These are phyloP conservation scores for Centella asiatica DNA, from an alignment of 129 eudicot species.

Conservation along the genomic window DNA sequence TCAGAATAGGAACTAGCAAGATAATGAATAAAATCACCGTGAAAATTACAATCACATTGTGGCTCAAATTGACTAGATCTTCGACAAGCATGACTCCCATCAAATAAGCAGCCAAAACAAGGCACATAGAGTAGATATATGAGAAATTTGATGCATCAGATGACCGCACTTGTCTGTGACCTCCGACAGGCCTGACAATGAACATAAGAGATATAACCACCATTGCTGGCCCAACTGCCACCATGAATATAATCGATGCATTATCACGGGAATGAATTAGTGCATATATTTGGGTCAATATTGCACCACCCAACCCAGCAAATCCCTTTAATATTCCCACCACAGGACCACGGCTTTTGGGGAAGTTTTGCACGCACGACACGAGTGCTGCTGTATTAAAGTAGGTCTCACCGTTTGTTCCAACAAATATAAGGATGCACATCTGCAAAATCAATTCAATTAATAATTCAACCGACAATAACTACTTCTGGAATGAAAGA, in stretches of 20 bases:
- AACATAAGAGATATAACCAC: slow-evolving; percentile 16
- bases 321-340: slow-evolving; percentile 26
- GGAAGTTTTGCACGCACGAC: slow-evolving; percentile 27
- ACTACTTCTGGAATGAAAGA: background rate
- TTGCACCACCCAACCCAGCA: slow-evolving; percentile 16
- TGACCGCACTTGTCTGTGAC: slow-evolving; percentile 15
- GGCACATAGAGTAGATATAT: slow-evolving; percentile 1
- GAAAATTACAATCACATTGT: background rate
- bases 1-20: slow-evolving; percentile 1
- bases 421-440: slow-evolving; percentile 17
- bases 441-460: slow-evolving; percentile 4
- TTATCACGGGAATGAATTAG: slow-evolving; percentile 8
- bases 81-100: slow-evolving; percentile 11
- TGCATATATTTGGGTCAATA: slow-evolving; percentile 9
- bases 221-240: slow-evolving; percentile 19
- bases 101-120: slow-evolving; percentile 10
- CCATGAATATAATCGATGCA: slow-evolving; percentile 19
- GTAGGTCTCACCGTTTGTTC: too few relatives aligned
- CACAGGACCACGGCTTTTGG: slow-evolving; percentile 25
- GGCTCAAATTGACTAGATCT: slow-evolving; percentile 1
- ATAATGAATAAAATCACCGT: background rate
- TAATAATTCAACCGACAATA: too few relatives aligned
- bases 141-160: slow-evolving; percentile 4
- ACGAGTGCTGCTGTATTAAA: slow-evolving; percentile 22
- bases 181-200: slow-evolving; percentile 14